Evolutionary conservation across 208 protist genomes (phyloP), one percentile per base, ranked within the genome.

Genomic region (Leishmania braziliensis): DNA sequence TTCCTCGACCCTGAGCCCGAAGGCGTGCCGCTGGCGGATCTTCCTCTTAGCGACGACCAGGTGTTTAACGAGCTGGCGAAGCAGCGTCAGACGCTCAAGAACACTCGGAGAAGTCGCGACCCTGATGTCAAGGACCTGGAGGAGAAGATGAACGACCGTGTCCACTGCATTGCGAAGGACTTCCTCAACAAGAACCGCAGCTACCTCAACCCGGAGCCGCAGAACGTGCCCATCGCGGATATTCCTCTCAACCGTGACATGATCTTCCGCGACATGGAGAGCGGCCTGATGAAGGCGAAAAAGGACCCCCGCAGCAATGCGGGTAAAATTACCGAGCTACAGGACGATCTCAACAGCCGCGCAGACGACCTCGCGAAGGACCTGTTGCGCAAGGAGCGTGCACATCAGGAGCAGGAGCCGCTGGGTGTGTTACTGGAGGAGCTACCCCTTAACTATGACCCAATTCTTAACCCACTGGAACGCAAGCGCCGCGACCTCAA

Each of bases 1-100:
- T 95, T 93, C 84, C 90, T 94, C 63, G 86, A 95, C 84, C 90
- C 87, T 36, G 90, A 94, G 77, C 94, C 94, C 63, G 91, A 95
- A 84, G 94, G 94, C n/a, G 94, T 97, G 71, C 89, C 91, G 70
- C 91, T 95, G 60, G 75, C 66, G 18, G 75, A 88, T 62, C 80
- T 97, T 36, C 90, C 91, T 26, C 88, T 97, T 56, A 60, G 84
- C 69, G 90, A 83, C 23, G 94, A 97, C 66, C 68, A 78, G 23
- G 68, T 86, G 65, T 97, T 97, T 81, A 84, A 92, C 71, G 83
- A 93, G 63, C 77, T 96, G 48, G 92, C 87, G 43, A 91, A 89
- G 82, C 83, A 95, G 86, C 92, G 92, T 54, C 87, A 88, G 88
- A 85, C 83, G 70, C 80, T 95, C 68, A 95, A 94, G 85, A 89